phyloP scores from a whole-genome alignment of 2,329 filamentous ascomycete species.

The Botrytis medusae region DNA sequence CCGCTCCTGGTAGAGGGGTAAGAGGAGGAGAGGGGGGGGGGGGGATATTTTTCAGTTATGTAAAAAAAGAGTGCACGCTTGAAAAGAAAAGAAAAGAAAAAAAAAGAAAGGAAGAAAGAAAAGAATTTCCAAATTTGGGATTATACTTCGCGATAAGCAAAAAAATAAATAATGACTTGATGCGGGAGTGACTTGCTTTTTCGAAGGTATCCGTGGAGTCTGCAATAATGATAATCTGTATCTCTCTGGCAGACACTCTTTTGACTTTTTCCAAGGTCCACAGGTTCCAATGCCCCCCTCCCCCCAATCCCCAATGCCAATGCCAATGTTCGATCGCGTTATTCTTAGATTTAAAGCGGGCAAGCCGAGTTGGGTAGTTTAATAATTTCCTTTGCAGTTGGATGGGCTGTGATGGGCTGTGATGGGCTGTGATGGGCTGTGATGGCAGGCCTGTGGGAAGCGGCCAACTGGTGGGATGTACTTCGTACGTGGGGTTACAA shows the following conservation, averaged over 20 bases:
- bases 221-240: background rate
- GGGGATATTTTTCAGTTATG: background rate
- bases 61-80: background rate
- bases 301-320: background rate
- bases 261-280: background rate
- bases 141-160: background rate
- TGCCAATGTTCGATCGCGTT: background rate
- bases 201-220: background rate
- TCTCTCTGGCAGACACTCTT: background rate
- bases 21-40: background rate
- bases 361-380: background rate
- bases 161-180: background rate
- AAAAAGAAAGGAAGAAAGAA: background rate
- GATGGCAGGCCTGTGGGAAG: constrained; percentile 7
- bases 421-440: background rate
- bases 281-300: background rate
- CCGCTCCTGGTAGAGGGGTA: constrained; percentile 7
- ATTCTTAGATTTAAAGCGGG: constrained; percentile 1
- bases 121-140: background rate
- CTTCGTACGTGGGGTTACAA: background rate
- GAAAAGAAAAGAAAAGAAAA: background rate
- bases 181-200: background rate
- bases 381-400: background rate
- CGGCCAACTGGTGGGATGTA: constrained; percentile 11
- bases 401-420: background rate